Percentiles rank a stretch among this genome's conserved stretches.
Conservation (phyloP, 1,284 basidiomycete species). For the Microbotryum lychnidis-dioicae region DNA sequence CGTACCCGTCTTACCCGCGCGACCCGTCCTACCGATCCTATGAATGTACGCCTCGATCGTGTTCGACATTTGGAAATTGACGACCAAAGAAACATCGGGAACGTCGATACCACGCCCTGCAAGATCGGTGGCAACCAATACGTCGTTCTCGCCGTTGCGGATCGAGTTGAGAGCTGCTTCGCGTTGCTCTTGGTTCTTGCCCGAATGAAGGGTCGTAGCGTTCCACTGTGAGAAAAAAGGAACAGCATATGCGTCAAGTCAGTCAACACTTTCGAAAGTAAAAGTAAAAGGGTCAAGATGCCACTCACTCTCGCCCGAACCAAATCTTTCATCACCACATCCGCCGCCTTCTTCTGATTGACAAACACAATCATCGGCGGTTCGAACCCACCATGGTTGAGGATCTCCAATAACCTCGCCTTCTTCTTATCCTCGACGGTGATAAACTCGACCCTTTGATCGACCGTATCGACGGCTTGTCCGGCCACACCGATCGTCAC, state of each 20-base stretch:
- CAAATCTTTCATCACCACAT: conserved; percentile 88
- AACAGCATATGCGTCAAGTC: too few relatives aligned
- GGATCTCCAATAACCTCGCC: conserved; percentile 74
- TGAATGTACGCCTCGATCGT: conserved; percentile 96
- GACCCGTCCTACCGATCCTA: conserved; percentile 93
- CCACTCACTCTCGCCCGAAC: conserved; percentile 64
- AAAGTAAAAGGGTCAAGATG: background rate
- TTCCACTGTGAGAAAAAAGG: conserved; percentile 53
- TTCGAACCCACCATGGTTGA: conserved; percentile 69
- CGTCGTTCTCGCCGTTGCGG: conserved; percentile 70
- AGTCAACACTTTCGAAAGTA: too few relatives aligned
- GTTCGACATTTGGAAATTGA: conserved; percentile 95
- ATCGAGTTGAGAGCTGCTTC: conserved; percentile 82
- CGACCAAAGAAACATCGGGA: conserved; percentile 85
- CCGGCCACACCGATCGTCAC: conserved; percentile 98
- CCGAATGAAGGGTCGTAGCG: conserved; percentile 84
- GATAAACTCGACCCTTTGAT: conserved; percentile 91
- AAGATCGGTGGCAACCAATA: conserved; percentile 92
- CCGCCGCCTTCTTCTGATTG: conserved; percentile 98
- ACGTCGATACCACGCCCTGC: conserved; percentile 99
- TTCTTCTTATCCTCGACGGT: conserved; percentile 89
- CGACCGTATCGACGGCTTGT: conserved; percentile 93
- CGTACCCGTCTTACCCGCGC: conserved; percentile 86
- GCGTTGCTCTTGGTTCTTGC: conserved; percentile 93
- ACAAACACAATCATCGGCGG: conserved; percentile 98